These are phyloP conservation scores for Pleurotus djamor DNA, from an alignment of 768 basidiomycete species.

Conservation along the genomic window DNA sequence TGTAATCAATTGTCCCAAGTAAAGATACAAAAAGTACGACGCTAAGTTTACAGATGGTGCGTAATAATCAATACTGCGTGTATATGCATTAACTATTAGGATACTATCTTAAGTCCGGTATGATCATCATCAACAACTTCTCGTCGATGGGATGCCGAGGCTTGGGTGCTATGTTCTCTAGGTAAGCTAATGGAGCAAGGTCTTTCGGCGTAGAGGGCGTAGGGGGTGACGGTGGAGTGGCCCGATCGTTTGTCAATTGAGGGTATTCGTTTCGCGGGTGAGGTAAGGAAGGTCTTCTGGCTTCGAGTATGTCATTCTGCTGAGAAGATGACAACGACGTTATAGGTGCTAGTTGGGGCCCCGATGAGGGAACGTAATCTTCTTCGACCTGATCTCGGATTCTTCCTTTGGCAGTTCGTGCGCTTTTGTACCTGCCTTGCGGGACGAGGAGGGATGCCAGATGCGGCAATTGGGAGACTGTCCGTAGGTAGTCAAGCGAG, in stretches of 20 bases:
- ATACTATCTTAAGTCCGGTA: background rate
- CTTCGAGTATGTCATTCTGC: background rate
- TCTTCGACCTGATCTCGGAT: constrained; percentile 47
- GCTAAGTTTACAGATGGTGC: background rate
- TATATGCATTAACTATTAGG: background rate
- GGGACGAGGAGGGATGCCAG: constrained; percentile 54
- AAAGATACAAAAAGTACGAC: background rate
- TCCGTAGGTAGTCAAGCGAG: constrained; percentile 53
- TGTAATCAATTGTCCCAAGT: background rate
- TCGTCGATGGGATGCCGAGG: constrained; percentile 66
- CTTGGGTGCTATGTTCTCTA: constrained; percentile 59
- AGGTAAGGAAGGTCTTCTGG: constrained; percentile 2
- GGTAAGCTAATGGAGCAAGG: constrained; percentile 67
- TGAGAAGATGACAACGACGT: background rate
- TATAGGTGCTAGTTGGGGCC: background rate
- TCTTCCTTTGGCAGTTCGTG: constrained; percentile 60
- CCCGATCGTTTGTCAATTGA: background rate
- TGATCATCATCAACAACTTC: constrained; percentile 6
- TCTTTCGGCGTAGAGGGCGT: constrained; percentile 27
- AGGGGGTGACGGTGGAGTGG: constrained; percentile 10
- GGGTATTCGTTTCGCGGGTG: constrained; percentile 1
- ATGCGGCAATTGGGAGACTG: constrained; percentile 63
- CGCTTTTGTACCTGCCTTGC: constrained; percentile 68
- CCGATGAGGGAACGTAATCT: background rate
- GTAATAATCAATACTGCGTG: background rate